Evolutionary conservation across 139 green algal species (phyloP), one percentile per base, ranked within the genome.

Genomic region (Micractinium sp.): DNA sequence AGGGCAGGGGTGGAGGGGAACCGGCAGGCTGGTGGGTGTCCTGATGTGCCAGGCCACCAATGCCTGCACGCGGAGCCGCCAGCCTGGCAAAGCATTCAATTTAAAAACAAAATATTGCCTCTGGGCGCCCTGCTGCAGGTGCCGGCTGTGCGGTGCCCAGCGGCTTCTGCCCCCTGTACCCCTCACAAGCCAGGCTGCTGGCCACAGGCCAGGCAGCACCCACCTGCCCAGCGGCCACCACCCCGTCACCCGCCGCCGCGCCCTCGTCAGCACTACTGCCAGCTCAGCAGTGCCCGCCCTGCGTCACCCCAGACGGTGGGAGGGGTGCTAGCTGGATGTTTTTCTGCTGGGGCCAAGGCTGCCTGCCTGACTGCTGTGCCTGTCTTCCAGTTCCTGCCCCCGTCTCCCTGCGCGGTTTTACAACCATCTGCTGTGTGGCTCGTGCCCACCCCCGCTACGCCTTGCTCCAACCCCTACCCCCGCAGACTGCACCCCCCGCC

Each of bases 401-500:
- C 9, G 47, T 16, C 16, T 25, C 63, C 63, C 63, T 73, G 63
- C 63, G 12, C 63, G 9, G 7, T 16, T 29, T 73, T 73, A 2
- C 20, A 20, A 20, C 23, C 63, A 73, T 15, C 63, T 73, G 22
- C 63, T n/a, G 22, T 73, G 63, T 20, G 23, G 12, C 63, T n/a
- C 20, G 2, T 20, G 63, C 63, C n/a, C 20, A 25, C 23, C 63
- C 63, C 20, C 7, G 63, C 63, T 12, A n/a, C 16, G 7, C 63
- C 63, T 73, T 29, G 2, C 20, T 12, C 63, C 23, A 29, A 25
- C 22, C 63, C 63, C 63, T 29, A 3, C 63, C 23, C 22, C 63
- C 63, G 29, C 27, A 56, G 67, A 90, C n/a, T 93, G 92, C 77
- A 77, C 86, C 47, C 84, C 81, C 56, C 83, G 82, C 33, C 89